Evolutionary conservation across 2,329 filamentous ascomycete species (phyloP), one percentile per base, ranked within the genome.

Genomic region (Pseudonectria foliicola): DNA sequence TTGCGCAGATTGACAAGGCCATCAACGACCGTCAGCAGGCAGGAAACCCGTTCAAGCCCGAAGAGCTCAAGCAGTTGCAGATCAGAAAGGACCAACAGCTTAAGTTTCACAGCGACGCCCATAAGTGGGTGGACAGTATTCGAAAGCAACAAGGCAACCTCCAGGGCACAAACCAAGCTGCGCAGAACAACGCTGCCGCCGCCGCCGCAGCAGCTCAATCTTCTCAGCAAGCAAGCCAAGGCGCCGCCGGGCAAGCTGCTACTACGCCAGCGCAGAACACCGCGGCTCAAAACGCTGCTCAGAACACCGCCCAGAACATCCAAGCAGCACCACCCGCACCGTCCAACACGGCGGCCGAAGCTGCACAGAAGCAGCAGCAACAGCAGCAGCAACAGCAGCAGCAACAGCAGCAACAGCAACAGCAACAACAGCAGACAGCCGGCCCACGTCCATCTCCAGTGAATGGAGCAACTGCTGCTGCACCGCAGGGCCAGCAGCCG

Each of bases 101-200:
- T 12, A 75, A 71, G 42, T 42, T 57, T 7, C 63, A 73, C 40
- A 50, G 50, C 0, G 68, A 73, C 3, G 68, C 70, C 0, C 61
- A 67, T 15, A 62, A 57, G 13, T 74, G 68, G 45, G 64, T 74
- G 3, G 66, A 68, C 11, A 53, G 45, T 5, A 66, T 75, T 27
- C 59, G 71, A 4, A 66, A 67, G 35, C 62, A 67, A 31, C 68
- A 71, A 36, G 60, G 59, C 24, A 46, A 46, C 10, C 47, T 63
- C 10, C 54, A 55, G 27, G 49, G 46, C 27, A 43, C 40, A 13
- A 45, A 42, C 5, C 55, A 57, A 30, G 44, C 43, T 33, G 39
- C 38, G 12, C 52, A 50, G 33, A 53, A 46, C 23, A 42, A 42
- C 27, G 33, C 44, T 7, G 45, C 46, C 7, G 43, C 46, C 8